A percentile compares a stretch with the other conserved stretches of the same genome.
Evolutionary conservation across 176 grass and related monocot genomes (phyloP).

Genomic region (Poa annua): DNA sequence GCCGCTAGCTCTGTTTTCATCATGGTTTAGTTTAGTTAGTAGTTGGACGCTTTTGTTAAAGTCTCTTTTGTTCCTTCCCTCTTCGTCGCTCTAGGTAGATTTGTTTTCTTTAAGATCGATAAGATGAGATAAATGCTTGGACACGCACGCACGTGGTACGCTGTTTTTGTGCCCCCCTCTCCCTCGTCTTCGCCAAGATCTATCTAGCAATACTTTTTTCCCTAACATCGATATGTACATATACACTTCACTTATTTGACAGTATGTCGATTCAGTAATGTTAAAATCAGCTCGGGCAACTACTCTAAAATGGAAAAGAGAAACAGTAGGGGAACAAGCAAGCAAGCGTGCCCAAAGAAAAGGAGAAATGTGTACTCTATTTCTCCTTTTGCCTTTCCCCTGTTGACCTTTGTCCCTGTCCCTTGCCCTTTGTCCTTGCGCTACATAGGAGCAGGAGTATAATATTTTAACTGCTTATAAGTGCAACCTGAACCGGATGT

Average conservation of each 20-base stretch:
- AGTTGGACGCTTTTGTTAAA: neutral
- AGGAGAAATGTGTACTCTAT: neutral
- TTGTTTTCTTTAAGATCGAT: neutral
- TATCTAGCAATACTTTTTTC: too few relatives aligned
- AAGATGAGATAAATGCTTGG: neutral
- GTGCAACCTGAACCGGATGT: too few relatives aligned
- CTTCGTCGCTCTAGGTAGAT: neutral
- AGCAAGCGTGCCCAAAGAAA: neutral
- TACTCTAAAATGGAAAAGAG: neutral
- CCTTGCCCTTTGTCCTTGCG: neutral
- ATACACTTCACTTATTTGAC: too few relatives aligned
- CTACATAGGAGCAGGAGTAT: too few relatives aligned
- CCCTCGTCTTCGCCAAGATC: neutral
- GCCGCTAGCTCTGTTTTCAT: neutral
- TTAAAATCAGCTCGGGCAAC: neutral
- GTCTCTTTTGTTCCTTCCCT: conserved; percentile 17
- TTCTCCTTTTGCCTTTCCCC: neutral
- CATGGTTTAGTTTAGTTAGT: neutral
- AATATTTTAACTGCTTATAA: neutral
- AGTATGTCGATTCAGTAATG: neutral
- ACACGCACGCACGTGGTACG: neutral
- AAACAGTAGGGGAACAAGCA: too few relatives aligned
- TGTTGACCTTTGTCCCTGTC: neutral
- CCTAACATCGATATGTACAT: too few relatives aligned
- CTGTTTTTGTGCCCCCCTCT: neutral